Percentiles rank a stretch among this genome's conserved stretches.
Evolutionary conservation across 2,329 filamentous ascomycete species (phyloP).

Genomic region (Xylariaceae sp.): DNA sequence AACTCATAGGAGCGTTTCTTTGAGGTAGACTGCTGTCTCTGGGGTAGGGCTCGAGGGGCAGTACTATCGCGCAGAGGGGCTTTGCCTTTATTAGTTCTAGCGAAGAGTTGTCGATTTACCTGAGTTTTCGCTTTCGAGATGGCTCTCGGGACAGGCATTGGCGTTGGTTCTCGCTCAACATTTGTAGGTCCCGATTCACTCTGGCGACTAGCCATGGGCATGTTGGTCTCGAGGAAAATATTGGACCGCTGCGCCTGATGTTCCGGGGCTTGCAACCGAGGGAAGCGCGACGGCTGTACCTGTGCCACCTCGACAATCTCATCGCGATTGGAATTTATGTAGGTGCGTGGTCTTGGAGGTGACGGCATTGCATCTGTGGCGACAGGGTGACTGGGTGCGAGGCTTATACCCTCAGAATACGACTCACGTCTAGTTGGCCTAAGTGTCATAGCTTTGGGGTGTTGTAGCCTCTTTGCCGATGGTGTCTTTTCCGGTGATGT

Average conservation of each 20-base stretch:
- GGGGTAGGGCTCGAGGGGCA: conserved; percentile 24
- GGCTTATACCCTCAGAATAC: conserved; percentile 22
- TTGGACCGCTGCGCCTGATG: conserved; percentile 26
- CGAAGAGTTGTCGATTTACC: conserved; percentile 29
- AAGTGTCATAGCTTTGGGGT: conserved; percentile 22
- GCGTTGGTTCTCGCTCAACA: conserved; percentile 25
- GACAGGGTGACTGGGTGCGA: conserved; percentile 13
- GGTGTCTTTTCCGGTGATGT: conserved; percentile 29
- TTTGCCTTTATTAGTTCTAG: conserved; percentile 18
- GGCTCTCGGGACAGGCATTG: conserved; percentile 24
- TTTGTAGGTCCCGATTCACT: conserved; percentile 27
- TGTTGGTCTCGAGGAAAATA: conserved; percentile 30
- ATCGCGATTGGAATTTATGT: conserved; percentile 21
- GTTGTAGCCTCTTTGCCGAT: conserved; percentile 26
- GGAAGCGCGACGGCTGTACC: conserved; percentile 13
- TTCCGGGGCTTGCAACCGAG: conserved; percentile 21
- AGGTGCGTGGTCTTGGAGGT: conserved; percentile 19
- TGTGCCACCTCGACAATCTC: conserved; percentile 20
- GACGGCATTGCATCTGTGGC: conserved; percentile 13
- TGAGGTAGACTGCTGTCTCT: conserved; percentile 21
- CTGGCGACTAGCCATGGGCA: conserved; percentile 26
- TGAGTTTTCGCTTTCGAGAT: conserved; percentile 23
- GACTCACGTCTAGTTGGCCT: conserved; percentile 24
- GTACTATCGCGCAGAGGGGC: conserved; percentile 24
- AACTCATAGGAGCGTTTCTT: conserved; percentile 32